A percentile compares a stretch with the other conserved stretches of the same genome.
These are phyloP conservation scores for Cyanidiococcus yangmingshanensis DNA, from an alignment of 23 red algal species.

Conservation along the genomic window DNA sequence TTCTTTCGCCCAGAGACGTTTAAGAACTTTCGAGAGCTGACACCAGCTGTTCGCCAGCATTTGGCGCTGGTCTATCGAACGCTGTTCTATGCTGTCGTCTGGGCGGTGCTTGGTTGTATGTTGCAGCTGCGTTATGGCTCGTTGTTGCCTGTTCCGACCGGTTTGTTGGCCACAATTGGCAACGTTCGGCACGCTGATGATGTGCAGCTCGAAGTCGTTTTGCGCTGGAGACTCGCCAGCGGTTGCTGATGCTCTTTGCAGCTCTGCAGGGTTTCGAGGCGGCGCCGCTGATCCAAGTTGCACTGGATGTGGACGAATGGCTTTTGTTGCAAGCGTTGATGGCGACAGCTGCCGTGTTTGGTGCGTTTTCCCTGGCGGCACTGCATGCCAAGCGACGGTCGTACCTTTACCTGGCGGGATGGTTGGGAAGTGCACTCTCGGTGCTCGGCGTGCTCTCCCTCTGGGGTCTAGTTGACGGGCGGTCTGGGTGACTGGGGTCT, in stretches of 20 bases:
- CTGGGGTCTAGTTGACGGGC: conserved; percentile 23
- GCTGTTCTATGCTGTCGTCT: conserved; percentile 2
- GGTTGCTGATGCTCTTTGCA: conserved; percentile 13
- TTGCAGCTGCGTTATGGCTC: neutral
- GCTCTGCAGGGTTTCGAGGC: neutral
- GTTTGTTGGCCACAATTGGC: neutral
- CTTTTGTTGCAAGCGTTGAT: conserved; percentile 31
- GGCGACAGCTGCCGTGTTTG: conserved; percentile 51
- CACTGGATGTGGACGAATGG: conserved; percentile 31
- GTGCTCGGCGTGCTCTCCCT: conserved; percentile 31
- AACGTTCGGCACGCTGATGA: neutral
- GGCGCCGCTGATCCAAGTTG: conserved; percentile 36
- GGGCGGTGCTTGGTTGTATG: neutral
- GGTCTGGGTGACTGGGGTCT: conserved; percentile 3
- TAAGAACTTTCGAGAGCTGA: conserved; percentile 19
- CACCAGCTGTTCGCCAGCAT: conserved; percentile 7
- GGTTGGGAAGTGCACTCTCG: conserved; percentile 40
- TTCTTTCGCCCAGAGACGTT: conserved; percentile 15
- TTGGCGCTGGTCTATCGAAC: conserved; percentile 6
- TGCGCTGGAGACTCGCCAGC: neutral
- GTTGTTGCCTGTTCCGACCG: conserved; percentile 1
- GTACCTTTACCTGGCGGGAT: conserved; percentile 59
- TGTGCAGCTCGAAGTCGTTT: neutral
- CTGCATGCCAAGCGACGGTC: conserved; percentile 40
- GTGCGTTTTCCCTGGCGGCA: conserved; percentile 46